These are phyloP conservation scores for Rhodomyrtus psidioides DNA, from an alignment of 441 rosid genomes.

Conservation along the genomic window DNA sequence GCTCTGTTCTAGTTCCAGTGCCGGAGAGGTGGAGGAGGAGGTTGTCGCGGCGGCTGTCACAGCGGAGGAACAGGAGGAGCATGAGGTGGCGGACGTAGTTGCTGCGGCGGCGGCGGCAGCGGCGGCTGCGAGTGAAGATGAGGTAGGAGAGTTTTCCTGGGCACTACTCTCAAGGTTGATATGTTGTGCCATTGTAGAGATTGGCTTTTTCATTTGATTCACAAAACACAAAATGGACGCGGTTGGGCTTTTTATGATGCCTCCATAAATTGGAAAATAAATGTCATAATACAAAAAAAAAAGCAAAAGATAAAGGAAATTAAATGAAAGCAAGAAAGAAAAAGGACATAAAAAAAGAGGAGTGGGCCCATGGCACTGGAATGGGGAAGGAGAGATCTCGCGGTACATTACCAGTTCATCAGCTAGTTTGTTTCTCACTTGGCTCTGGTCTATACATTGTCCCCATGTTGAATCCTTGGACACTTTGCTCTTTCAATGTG, in stretches of 20 bases:
- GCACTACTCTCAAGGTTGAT: background rate
- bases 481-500: background rate
- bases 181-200: background rate
- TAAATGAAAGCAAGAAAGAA: background rate
- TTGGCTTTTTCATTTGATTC: background rate
- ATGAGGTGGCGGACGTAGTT: background rate
- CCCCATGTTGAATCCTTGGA: background rate
- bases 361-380: background rate
- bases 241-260: background rate
- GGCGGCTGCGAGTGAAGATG: background rate
- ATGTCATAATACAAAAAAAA: background rate
- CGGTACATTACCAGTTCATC: background rate
- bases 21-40: background rate
- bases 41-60: background rate
- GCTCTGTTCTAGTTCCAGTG: background rate
- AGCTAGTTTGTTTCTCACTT: background rate
- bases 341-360: background rate
- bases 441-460: background rate
- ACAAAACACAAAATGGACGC: background rate
- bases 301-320: background rate
- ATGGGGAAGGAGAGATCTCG: background rate
- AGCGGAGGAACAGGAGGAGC: background rate
- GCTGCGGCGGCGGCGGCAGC: rapidly evolving
- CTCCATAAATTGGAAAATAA: background rate
- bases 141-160: background rate